These are phyloP conservation scores for Coniochaeta prunicola DNA, from an alignment of 2,329 filamentous ascomycete species.

Conservation along the genomic window DNA sequence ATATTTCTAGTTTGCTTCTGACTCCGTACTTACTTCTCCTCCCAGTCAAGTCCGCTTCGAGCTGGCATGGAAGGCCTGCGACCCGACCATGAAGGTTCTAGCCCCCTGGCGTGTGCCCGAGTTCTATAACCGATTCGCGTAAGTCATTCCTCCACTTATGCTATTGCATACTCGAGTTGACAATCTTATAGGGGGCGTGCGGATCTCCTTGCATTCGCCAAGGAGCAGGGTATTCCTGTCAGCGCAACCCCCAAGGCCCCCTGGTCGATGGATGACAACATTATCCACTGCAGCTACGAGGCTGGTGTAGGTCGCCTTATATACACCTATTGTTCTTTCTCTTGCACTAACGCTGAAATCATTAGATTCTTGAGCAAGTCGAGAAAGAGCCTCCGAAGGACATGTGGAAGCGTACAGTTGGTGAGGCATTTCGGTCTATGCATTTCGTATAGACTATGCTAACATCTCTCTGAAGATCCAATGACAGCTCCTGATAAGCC, in stretches of 20 bases:
- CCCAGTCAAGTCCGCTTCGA: slow-evolving; percentile 58
- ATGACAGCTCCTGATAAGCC: slow-evolving; percentile 56
- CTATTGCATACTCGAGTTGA: neutral
- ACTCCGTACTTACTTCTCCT: neutral
- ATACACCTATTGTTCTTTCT: neutral
- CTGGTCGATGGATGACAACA: slow-evolving; percentile 55
- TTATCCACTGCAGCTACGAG: slow-evolving; percentile 33
- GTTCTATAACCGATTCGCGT: slow-evolving; percentile 61
- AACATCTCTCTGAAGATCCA: slow-evolving; percentile 35
- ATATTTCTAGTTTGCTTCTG: neutral
- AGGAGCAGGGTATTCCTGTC: slow-evolving; percentile 60
- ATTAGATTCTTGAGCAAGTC: slow-evolving; percentile 55
- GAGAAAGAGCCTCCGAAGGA: slow-evolving; percentile 54
- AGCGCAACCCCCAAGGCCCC: slow-evolving; percentile 61
- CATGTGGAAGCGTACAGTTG: slow-evolving; percentile 60
- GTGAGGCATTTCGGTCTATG: slow-evolving; percentile 10
- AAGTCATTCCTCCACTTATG: neutral
- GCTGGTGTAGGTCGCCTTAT: neutral
- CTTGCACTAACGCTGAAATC: neutral
- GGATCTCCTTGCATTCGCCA: slow-evolving; percentile 67
- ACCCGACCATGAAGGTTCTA: slow-evolving; percentile 57
- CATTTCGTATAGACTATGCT: neutral
- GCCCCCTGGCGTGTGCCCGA: slow-evolving; percentile 66
- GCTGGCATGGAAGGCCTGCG: slow-evolving; percentile 20
- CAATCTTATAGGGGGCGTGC: slow-evolving; percentile 44